These are phyloP conservation scores for Daldinia eschscholtzii DNA, from an alignment of 2,329 filamentous ascomycete species.

Conservation along the genomic window DNA sequence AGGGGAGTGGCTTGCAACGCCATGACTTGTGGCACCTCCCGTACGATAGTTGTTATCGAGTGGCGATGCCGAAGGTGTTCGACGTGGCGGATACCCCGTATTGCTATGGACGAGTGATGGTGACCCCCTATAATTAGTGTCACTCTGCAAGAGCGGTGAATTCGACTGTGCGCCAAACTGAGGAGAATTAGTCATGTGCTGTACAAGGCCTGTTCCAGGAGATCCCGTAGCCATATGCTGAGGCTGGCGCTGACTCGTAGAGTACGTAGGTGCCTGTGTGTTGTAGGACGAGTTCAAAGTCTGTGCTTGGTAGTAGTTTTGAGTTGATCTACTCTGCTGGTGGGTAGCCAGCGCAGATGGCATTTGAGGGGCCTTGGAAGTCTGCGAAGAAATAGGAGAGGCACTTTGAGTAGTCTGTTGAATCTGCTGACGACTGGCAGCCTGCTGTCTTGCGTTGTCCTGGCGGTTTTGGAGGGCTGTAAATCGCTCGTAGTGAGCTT, in stretches of 20 bases:
- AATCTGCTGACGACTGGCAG: constrained; percentile 47
- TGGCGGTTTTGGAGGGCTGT: constrained; percentile 47
- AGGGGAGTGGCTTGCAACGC: constrained; percentile 50
- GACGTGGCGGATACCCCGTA: constrained; percentile 48
- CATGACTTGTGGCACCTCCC: constrained; percentile 42
- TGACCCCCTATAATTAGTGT: constrained; percentile 51
- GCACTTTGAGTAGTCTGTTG: constrained; percentile 46
- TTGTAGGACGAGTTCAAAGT: constrained; percentile 48
- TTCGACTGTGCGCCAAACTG: constrained; percentile 52
- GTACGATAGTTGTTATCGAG: constrained; percentile 51
- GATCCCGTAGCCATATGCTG: constrained; percentile 50
- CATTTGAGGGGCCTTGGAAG: constrained; percentile 50
- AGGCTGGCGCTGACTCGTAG: constrained; percentile 49
- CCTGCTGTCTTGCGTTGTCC: constrained; percentile 44
- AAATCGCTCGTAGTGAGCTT: constrained; percentile 50
- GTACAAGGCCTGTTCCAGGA: constrained; percentile 50
- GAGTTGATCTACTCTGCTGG: constrained; percentile 46
- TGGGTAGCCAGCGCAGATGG: constrained; percentile 48
- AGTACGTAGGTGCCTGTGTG: constrained; percentile 48
- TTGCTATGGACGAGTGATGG: constrained; percentile 51
- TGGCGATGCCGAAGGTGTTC: constrained; percentile 51
- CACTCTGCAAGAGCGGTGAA: constrained; percentile 52
- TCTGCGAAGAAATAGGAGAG: constrained; percentile 49
- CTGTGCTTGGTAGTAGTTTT: constrained; percentile 51
- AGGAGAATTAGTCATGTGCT: constrained; percentile 53